phyloP scores from a whole-genome alignment of 306 rosid species.

The Abrus pulchellus region DNA sequence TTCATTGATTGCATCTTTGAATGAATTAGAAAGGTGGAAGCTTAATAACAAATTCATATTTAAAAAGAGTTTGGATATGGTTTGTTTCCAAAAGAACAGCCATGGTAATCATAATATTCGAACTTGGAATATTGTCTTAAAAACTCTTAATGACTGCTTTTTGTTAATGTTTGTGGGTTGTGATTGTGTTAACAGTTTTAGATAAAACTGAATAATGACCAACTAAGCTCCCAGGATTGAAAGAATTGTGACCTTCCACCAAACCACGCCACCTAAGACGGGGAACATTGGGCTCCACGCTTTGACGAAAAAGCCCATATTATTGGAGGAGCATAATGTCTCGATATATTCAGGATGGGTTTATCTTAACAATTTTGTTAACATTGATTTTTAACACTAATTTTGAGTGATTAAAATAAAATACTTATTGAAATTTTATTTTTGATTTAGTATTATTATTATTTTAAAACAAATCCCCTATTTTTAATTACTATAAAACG shows the following conservation, averaged over 20 bases:
- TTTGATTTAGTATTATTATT: no score
- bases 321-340: conserved; percentile 45
- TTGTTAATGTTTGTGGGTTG: conserved; percentile 23
- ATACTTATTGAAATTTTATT: background rate
- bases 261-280: conserved; percentile 47
- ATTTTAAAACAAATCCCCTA: no score
- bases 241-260: conserved; percentile 61
- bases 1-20: conserved; percentile 26
- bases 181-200: conserved; percentile 3
- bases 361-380: background rate
- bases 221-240: conserved; percentile 35
- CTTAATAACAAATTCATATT: background rate
- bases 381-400: background rate
- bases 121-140: conserved; percentile 41
- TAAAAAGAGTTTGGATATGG: conserved; percentile 33
- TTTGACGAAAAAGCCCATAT: conserved; percentile 51
- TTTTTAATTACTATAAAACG: no score
- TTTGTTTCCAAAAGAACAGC: conserved; percentile 50
- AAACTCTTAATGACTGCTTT: conserved; percentile 37
- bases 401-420: background rate
- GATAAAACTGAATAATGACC: conserved; percentile 46
- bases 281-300: conserved; percentile 62
- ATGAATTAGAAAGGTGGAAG: background rate
- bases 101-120: conserved; percentile 38
- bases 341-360: background rate